Percentiles rank a stretch among this genome's conserved stretches.
phyloP scores from a whole-genome alignment of 805 yeast genomes.

The Candida pseudoglaebosa region DNA sequence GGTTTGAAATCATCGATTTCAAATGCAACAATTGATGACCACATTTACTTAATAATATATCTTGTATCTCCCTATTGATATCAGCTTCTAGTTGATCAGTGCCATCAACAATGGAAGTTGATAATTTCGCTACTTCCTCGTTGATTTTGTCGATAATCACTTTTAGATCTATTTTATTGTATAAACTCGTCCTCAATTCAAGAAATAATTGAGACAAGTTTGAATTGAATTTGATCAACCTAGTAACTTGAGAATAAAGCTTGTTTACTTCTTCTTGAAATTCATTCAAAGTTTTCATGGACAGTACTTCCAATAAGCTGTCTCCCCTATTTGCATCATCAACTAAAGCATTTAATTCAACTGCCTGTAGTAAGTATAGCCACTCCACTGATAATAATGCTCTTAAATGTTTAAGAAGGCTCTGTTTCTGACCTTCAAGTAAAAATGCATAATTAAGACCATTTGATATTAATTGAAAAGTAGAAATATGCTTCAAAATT shows the following conservation, averaged over 20 bases:
- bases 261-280: slow-evolving; percentile 22
- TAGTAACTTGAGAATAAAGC: slow-evolving; percentile 17
- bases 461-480: slow-evolving; percentile 17
- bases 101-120: slow-evolving; percentile 16
- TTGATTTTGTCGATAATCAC: slow-evolving; percentile 13
- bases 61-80: slow-evolving; percentile 21
- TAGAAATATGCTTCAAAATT: slow-evolving; percentile 31
- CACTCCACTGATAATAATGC: slow-evolving; percentile 44
- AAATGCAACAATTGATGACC: not conserved
- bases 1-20: not conserved
- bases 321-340: slow-evolving; percentile 27
- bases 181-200: slow-evolving; percentile 16
- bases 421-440: slow-evolving; percentile 29
- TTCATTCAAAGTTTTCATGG: slow-evolving; percentile 16
- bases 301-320: slow-evolving; percentile 21
- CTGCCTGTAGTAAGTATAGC: slow-evolving; percentile 48
- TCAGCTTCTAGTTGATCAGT: slow-evolving; percentile 16
- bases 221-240: slow-evolving; percentile 14
- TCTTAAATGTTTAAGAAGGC: slow-evolving; percentile 29
- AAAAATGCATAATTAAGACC: slow-evolving; percentile 42
- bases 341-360: slow-evolving; percentile 39
- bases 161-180: slow-evolving; percentile 10
- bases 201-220: slow-evolving; percentile 13
- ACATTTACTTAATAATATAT: slow-evolving; percentile 19
- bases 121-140: slow-evolving; percentile 11